A percentile compares a stretch with the other conserved stretches of the same genome.
phyloP scores from a whole-genome alignment of 208 protist genomes.

The Leishmania amazonensis region DNA sequence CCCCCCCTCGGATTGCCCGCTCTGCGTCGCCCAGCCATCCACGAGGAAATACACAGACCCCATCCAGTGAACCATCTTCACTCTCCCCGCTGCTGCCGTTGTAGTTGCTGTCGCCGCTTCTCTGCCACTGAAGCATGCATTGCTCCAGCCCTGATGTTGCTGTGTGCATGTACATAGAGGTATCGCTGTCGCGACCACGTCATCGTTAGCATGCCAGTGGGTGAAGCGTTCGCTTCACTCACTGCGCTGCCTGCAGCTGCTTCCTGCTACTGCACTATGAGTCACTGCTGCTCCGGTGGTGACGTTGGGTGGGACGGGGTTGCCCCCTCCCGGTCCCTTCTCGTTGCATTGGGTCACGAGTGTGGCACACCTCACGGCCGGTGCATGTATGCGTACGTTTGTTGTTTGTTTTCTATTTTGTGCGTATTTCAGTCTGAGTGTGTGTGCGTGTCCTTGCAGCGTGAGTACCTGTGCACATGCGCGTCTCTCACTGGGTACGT shows the following conservation, averaged over 20 bases:
- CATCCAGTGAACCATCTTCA: neutral
- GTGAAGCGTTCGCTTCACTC: neutral
- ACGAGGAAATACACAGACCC: neutral
- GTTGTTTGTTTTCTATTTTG: conserved; percentile 1
- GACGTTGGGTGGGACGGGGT: neutral
- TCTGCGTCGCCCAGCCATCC: neutral
- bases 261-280: neutral
- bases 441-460: neutral
- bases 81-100: neutral
- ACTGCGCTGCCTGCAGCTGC: neutral
- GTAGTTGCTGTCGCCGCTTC: neutral
- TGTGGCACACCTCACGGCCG: neutral
- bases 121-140: neutral
- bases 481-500: too few relatives aligned
- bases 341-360: neutral
- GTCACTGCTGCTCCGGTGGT: conserved; percentile 3
- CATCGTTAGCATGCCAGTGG: neutral
- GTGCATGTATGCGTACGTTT: neutral
- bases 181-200: neutral
- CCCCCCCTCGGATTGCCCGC: neutral
- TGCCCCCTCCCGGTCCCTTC: neutral
- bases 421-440: conserved; percentile 7
- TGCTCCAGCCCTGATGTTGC: neutral
- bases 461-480: neutral
- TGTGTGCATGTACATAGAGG: neutral